Percentiles rank a stretch among this genome's conserved stretches.
Evolutionary conservation across 1,284 basidiomycete genomes (phyloP).

Genomic region (Irpex rosettiformis): DNA sequence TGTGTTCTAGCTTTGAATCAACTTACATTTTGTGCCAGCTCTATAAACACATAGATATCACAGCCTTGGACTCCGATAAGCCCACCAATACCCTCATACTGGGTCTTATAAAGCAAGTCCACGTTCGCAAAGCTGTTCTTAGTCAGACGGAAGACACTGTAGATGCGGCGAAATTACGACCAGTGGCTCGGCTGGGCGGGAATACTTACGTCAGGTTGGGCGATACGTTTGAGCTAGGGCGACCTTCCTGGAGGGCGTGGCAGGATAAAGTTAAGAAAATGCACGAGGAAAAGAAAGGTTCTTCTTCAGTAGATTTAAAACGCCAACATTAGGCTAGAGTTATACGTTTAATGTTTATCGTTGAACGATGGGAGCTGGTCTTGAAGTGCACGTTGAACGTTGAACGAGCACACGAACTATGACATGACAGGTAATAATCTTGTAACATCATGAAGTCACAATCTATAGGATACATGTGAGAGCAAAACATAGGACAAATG

Average conservation of each 20-base stretch:
- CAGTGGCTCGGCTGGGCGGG: conserved; percentile 65
- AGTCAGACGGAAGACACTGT: conserved; percentile 45
- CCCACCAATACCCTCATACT: conserved; percentile 56
- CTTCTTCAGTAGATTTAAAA: too few species aligned
- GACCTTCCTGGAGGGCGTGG: conserved; percentile 54
- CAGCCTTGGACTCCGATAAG: conserved; percentile 33
- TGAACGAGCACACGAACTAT: too few species aligned
- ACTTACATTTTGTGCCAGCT: conserved; percentile 32
- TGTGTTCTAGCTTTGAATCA: conserved; percentile 8
- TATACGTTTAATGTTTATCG: too few species aligned
- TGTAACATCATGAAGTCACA: not conserved
- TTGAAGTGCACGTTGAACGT: too few species aligned
- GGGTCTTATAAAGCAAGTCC: conserved; percentile 62
- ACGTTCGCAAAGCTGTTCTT: conserved; percentile 55
- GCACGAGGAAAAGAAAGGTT: not conserved
- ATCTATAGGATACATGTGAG: not conserved
- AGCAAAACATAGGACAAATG: not conserved
- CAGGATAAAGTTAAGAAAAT: conserved; percentile 30
- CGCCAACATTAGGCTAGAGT: too few species aligned
- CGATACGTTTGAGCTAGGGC: conserved; percentile 54
- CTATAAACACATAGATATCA: conserved; percentile 55
- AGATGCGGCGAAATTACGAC: conserved; percentile 57
- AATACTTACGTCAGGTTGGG: conserved; percentile 51
- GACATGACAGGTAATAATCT: not conserved
- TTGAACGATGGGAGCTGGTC: too few species aligned